phyloP scores from a whole-genome alignment of 169 alveolate genomes.

The Cryptosporidium ubiquitum region DNA sequence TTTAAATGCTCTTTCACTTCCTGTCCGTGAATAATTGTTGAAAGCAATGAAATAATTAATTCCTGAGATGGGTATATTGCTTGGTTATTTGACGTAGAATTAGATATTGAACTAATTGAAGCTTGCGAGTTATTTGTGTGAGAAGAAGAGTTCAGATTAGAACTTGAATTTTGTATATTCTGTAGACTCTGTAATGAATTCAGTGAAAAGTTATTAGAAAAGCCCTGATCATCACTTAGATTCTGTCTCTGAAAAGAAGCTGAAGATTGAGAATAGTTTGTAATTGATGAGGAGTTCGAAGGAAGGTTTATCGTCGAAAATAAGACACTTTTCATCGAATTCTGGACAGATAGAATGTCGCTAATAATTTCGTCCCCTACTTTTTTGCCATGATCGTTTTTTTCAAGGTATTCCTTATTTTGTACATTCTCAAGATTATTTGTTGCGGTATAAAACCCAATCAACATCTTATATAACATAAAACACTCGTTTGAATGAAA shows the following conservation, averaged over 20 bases:
- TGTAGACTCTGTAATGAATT: neutral
- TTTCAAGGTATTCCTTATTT: neutral
- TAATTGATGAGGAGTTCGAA: slow-evolving; percentile 12
- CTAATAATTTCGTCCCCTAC: slow-evolving; percentile 34
- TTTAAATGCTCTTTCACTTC: slow-evolving; percentile 60
- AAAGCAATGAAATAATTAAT: slow-evolving; percentile 23
- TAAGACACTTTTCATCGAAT: slow-evolving; percentile 32
- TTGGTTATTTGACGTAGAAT: neutral
- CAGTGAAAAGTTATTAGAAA: slow-evolving; percentile 1
- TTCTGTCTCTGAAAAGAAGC: slow-evolving; percentile 18
- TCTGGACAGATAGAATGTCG: slow-evolving; percentile 31
- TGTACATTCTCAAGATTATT: neutral
- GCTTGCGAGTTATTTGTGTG: neutral
- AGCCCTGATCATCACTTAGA: slow-evolving; percentile 4
- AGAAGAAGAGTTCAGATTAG: neutral
- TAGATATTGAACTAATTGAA: neutral
- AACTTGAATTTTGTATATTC: neutral
- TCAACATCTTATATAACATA: slow-evolving; percentile 50
- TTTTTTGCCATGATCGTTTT: neutral
- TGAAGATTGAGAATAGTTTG: slow-evolving; percentile 30
- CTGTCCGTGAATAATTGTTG: slow-evolving; percentile 25
- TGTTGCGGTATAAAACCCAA: slow-evolving; percentile 67
- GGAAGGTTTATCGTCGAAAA: slow-evolving; percentile 1
- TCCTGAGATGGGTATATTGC: slow-evolving; percentile 57
- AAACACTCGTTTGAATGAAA: slow-evolving; percentile 70